Conservation (phyloP, 2,329 filamentous ascomycete genomes). For the Exophiala phaeomuriformis region DNA sequence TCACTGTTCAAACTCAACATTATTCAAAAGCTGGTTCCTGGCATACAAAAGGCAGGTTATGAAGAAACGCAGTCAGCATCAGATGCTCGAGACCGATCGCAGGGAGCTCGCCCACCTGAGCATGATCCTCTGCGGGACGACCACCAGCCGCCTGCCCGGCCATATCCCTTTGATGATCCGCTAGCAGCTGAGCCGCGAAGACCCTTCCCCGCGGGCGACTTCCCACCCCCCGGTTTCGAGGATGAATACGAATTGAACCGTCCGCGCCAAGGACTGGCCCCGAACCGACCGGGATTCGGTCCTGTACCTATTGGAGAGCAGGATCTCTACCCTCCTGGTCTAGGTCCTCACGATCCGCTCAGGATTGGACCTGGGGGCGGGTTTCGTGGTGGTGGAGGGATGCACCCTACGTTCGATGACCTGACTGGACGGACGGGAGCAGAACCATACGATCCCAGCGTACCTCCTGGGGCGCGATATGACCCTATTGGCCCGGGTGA, state of each 20-base stretch:
- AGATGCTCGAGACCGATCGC: conserved; percentile 35
- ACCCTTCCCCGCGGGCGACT: conserved; percentile 63
- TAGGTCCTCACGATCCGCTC: conserved; percentile 80
- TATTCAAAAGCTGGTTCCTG: conserved; percentile 74
- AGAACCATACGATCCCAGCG: conserved; percentile 58
- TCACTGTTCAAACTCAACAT: conserved; percentile 67
- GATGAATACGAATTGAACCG: conserved; percentile 81
- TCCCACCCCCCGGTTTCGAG: conserved; percentile 83
- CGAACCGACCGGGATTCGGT: conserved; percentile 37
- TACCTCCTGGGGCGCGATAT: conserved; percentile 82
- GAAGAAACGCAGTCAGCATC: conserved; percentile 46
- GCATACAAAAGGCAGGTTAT: conserved; percentile 70
- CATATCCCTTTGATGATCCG: conserved; percentile 62
- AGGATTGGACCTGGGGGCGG: conserved; percentile 57
- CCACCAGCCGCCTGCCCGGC: conserved; percentile 55
- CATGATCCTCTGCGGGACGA: conserved; percentile 47
- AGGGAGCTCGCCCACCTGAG: conserved; percentile 38
- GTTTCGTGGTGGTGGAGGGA: conserved; percentile 63
- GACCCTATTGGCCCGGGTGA: conserved; percentile 74
- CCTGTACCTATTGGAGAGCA: conserved; percentile 60
- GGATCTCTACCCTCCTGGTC: conserved; percentile 77
- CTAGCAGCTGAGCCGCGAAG: conserved; percentile 52
- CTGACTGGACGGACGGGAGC: conserved; percentile 65
- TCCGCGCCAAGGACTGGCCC: conserved; percentile 49
- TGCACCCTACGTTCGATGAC: conserved; percentile 95